A percentile compares a stretch with the other conserved stretches of the same genome.
These are phyloP conservation scores for Xerocomellus chrysenteron DNA, from an alignment of 768 basidiomycete genomes.

Conservation along the genomic window DNA sequence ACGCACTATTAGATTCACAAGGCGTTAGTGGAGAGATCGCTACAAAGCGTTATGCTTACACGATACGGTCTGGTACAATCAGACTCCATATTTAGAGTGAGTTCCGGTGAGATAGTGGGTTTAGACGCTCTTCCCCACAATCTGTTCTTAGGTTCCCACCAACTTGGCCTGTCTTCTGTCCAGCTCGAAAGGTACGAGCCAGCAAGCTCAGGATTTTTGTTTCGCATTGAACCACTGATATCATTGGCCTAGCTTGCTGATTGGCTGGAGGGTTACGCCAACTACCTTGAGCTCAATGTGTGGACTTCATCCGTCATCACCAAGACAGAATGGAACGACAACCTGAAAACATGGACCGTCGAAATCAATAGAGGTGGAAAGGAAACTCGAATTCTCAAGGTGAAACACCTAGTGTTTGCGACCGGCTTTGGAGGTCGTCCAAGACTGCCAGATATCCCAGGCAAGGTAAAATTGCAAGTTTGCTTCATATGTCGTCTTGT, in stretches of 20 bases:
- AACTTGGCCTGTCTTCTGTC: constrained; percentile 54
- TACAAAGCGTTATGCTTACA: constrained; percentile 60
- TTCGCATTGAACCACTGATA: neutral
- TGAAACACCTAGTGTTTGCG: constrained; percentile 56
- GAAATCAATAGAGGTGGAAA: constrained; percentile 35
- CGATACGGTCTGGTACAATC: constrained; percentile 52
- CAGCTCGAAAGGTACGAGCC: constrained; percentile 45
- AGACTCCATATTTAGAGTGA: constrained; percentile 55
- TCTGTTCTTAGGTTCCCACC: constrained; percentile 46
- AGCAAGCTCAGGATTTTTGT: too few relatives aligned
- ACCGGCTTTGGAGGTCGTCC: constrained; percentile 50
- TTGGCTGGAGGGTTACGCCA: constrained; percentile 64
- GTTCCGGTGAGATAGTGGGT: constrained; percentile 13
- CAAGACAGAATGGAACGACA: constrained; percentile 38
- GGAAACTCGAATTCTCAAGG: constrained; percentile 36
- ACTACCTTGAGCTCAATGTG: constrained; percentile 57
- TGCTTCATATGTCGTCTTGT: neutral
- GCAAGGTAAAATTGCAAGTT: constrained; percentile 32
- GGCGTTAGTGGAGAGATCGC: constrained; percentile 49
- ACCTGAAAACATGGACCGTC: constrained; percentile 46
- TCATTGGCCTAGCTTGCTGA: constrained; percentile 48
- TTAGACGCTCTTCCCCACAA: neutral
- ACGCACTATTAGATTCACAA: neutral
- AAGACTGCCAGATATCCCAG: constrained; percentile 45
- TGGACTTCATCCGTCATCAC: constrained; percentile 54